Conservation (phyloP, 2,329 filamentous ascomycete genomes). For the Diplocarpon rosae region DNA sequence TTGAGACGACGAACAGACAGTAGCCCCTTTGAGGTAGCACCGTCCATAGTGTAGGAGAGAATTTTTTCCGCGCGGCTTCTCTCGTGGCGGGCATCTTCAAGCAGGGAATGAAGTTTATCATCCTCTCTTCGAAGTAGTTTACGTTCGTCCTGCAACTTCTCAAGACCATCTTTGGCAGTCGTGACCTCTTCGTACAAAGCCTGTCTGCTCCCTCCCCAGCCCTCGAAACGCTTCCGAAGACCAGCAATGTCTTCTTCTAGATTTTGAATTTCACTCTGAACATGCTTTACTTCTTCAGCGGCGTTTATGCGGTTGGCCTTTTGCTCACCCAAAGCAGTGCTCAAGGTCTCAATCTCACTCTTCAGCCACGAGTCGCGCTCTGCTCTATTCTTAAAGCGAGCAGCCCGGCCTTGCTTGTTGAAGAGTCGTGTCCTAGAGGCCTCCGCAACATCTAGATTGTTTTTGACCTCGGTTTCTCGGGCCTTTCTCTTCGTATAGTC, state of each 20-base stretch:
- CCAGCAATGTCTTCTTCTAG: constrained; percentile 63
- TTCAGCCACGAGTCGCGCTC: constrained; percentile 79
- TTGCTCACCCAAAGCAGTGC: constrained; percentile 63
- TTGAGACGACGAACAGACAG: constrained; percentile 79
- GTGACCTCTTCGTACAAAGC: constrained; percentile 64
- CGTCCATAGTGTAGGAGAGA: constrained; percentile 78
- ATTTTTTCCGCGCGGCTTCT: constrained; percentile 66
- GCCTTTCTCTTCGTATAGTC: constrained; percentile 63
- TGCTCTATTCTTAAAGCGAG: constrained; percentile 76
- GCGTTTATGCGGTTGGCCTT: constrained; percentile 79
- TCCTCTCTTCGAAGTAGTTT: constrained; percentile 84
- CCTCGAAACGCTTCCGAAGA: constrained; percentile 63
- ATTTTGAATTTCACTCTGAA: constrained; percentile 59
- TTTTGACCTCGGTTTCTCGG: constrained; percentile 59
- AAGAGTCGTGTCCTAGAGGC: constrained; percentile 68
- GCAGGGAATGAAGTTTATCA: constrained; percentile 70
- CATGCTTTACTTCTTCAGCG: constrained; percentile 65
- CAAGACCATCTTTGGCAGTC: constrained; percentile 64
- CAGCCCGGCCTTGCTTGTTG: constrained; percentile 82
- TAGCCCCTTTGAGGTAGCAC: constrained; percentile 74
- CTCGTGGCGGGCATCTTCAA: constrained; percentile 65
- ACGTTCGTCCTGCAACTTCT: constrained; percentile 73
- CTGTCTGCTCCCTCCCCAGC: constrained; percentile 64
- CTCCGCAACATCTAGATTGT: constrained; percentile 66
- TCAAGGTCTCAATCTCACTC: constrained; percentile 70